phyloP scores from a whole-genome alignment of 495 filamentous ascomycete species.

The Hypoxylon lenormandii region DNA sequence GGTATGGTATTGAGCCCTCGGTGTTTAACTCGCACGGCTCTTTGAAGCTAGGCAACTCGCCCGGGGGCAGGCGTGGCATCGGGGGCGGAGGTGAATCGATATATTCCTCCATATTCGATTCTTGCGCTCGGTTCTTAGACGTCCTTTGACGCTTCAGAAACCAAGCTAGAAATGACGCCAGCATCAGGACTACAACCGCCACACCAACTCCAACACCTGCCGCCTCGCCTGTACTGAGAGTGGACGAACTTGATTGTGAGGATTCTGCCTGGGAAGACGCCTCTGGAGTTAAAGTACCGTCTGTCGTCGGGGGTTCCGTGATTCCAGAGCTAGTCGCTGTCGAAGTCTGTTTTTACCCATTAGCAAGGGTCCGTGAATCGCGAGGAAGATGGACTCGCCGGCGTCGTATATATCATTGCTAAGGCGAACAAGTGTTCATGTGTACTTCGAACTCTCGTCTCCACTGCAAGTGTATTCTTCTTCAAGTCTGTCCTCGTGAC shows the following conservation, averaged over 20 bases:
- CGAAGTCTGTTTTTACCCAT: constrained; percentile 2
- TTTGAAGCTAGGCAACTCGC: not conserved
- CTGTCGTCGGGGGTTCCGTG: not conserved
- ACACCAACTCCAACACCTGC: constrained; percentile 40
- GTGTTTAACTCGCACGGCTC: not conserved
- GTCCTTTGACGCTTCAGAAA: constrained; percentile 21
- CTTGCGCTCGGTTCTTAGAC: not conserved
- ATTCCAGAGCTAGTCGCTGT: constrained; percentile 13
- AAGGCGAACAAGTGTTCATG: constrained; percentile 45
- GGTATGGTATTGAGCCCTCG: not conserved
- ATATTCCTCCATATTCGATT: not conserved
- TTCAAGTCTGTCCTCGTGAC: constrained; percentile 32
- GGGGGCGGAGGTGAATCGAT: not conserved
- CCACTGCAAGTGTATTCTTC: constrained; percentile 23
- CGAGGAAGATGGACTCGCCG: constrained; percentile 28
- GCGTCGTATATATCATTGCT: constrained; percentile 42
- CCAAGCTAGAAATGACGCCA: constrained; percentile 21
- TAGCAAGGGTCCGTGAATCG: not conserved
- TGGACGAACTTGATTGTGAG: not conserved
- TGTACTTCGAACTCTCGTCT: constrained; percentile 18
- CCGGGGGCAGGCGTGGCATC: not conserved
- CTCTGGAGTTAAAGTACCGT: not conserved
- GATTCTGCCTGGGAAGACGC: not conserved
- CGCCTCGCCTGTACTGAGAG: constrained; percentile 15
- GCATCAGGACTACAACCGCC: constrained; percentile 19